Base-by-base conservation (phyloP, 2,329 filamentous ascomycete genomes). In the Ceratocystis albifundus region DNA sequence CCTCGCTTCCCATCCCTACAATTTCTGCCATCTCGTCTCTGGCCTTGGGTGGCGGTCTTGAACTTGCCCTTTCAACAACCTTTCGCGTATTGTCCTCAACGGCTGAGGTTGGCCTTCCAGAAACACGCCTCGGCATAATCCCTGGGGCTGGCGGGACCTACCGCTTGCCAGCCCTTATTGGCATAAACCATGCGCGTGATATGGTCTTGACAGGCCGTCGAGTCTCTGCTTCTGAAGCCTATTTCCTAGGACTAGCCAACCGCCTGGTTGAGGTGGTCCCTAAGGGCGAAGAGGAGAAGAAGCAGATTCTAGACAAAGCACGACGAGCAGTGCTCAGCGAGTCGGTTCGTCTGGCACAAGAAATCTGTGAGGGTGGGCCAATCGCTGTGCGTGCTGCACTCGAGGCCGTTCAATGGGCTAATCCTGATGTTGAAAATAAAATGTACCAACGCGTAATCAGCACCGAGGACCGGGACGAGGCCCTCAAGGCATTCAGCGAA, bases 111-210 rank as follows among this genome's bases (percentile, higher is more conserved):
- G 92, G 86, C 0, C 84, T 97, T 4, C 94, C 94, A 0, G 94
- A 99, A 75, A 97, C 94, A 1, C 83, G 92, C 1, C 82, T 99
- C 1, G 94, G 88, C 66, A 99, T 99, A 74, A 88, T 99, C 70
- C 94, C 94, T 2, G 94, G 94, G 68, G 94, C 93, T 1, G 94
- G 94, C 55, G 94, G 93, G 68, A 97, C 93, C 0, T 90, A 90
- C 75, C 87, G 94, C 8, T 84, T 99, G 0, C 90, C 91, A 1
- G 83, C 82, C 7, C 77, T 99, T 22, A 87, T 99, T 70, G 94
- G 94, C 4, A 77, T 88, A 28, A 80, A 82, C 30, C 85, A 91
- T 66, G 94, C 94, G n/a, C 82, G 92, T 63, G 93, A 99, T 75
- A 78, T 97, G 71, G 88, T 97, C 64, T 80, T 97, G 7, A 97